Percentiles rank a stretch among this genome's conserved stretches.
phyloP scores from a whole-genome alignment of 495 filamentous ascomycete species.

The Corynascus novoguineensis region DNA sequence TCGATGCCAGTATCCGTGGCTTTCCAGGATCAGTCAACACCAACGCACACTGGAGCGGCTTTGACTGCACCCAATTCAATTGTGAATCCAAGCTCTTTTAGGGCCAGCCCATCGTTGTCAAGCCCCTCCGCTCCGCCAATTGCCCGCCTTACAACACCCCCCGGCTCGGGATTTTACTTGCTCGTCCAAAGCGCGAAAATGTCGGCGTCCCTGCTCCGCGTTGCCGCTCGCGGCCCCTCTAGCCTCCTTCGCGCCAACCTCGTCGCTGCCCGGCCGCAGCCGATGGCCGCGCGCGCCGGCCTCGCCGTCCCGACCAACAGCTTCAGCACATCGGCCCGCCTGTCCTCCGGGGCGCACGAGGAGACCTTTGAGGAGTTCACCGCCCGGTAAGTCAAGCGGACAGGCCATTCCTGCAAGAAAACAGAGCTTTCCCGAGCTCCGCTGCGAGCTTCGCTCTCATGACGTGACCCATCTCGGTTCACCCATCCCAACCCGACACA shows the following conservation, averaged over 20 bases:
- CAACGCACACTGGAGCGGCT: slow-evolving; percentile 17
- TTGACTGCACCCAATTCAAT: slow-evolving; percentile 22
- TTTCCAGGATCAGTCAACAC: slow-evolving; percentile 6
- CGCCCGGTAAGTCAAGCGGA: slow-evolving; percentile 67
- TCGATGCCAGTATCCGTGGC: slow-evolving; percentile 14
- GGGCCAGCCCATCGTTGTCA: slow-evolving; percentile 23
- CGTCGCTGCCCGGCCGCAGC: slow-evolving; percentile 52
- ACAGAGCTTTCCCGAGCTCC: slow-evolving; percentile 24
- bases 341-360: slow-evolving; percentile 55
- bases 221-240: slow-evolving; percentile 63
- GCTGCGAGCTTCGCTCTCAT: slow-evolving; percentile 19
- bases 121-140: slow-evolving; percentile 20
- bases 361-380: slow-evolving; percentile 99
- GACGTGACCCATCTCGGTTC: slow-evolving; percentile 24
- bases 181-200: slow-evolving; percentile 45
- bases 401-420: not conserved
- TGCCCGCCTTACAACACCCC: slow-evolving; percentile 19
- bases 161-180: slow-evolving; percentile 16
- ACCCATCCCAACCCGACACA: slow-evolving; percentile 9
- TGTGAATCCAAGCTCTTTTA: slow-evolving; percentile 18
- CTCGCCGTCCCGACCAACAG: slow-evolving; percentile 36
- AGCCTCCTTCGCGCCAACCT: slow-evolving; percentile 58
- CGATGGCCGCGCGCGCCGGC: slow-evolving; percentile 35
- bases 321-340: too few relatives aligned
- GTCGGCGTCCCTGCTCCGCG: slow-evolving; percentile 62